These are phyloP conservation scores for Clitopilus hobsonii DNA, from an alignment of 768 basidiomycete genomes.

Conservation along the genomic window DNA sequence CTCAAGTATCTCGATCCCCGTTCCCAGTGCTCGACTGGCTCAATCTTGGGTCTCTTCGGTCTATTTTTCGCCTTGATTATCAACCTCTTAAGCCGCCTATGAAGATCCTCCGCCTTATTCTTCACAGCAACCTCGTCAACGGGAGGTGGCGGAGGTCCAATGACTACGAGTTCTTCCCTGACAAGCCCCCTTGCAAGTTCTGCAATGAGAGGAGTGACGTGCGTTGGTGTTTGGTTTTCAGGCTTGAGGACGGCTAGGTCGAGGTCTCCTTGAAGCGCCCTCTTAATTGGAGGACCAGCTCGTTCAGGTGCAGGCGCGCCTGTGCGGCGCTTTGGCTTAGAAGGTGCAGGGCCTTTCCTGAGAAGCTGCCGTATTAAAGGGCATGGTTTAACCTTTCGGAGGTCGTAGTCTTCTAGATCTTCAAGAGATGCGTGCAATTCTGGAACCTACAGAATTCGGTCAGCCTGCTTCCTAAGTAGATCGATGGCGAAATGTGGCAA, in stretches of 20 bases:
- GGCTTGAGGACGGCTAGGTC: constrained; percentile 55
- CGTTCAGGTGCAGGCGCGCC: background rate
- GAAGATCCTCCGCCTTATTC: constrained; percentile 17
- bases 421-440: constrained; percentile 26
- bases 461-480: background rate
- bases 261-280: constrained; percentile 32
- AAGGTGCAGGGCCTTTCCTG: constrained; percentile 9
- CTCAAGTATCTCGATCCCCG: constrained; percentile 29
- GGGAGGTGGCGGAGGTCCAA: constrained; percentile 39
- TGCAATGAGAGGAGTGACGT: constrained; percentile 60
- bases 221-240: constrained; percentile 50
- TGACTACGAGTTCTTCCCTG: constrained; percentile 46
- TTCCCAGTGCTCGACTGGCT: constrained; percentile 28
- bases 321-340: background rate
- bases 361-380: constrained; percentile 23
- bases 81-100: constrained; percentile 22
- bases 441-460: constrained; percentile 13
- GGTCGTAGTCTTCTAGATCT: constrained; percentile 13
- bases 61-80: constrained; percentile 17
- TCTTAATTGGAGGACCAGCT: constrained; percentile 2
- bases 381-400: constrained; percentile 13
- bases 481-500: background rate
- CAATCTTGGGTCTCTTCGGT: constrained; percentile 20
- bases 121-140: constrained; percentile 20
- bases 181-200: constrained; percentile 47